Evolutionary conservation across 2,329 filamentous ascomycete species (phyloP).

Genomic region (Alternaria incomplexa): DNA sequence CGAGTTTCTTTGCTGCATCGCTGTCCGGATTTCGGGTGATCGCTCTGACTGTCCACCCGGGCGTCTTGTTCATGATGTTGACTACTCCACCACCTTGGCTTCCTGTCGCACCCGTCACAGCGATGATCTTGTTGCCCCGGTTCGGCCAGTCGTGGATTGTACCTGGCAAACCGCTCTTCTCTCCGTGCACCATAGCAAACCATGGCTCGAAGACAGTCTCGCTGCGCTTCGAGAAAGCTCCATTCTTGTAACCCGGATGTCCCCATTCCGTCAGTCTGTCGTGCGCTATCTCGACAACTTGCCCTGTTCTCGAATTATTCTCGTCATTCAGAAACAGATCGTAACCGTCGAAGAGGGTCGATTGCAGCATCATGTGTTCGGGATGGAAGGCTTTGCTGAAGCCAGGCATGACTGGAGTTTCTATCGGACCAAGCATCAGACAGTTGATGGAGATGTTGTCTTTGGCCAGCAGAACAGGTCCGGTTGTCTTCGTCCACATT

Average conservation of each 20-base stretch:
- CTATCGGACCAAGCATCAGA: slow-evolving; percentile 57
- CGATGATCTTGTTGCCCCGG: slow-evolving; percentile 26
- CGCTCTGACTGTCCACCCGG: slow-evolving; percentile 32
- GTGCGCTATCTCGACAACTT: slow-evolving; percentile 53
- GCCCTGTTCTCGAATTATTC: slow-evolving; percentile 47
- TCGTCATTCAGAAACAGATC: slow-evolving; percentile 52
- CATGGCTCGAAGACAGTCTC: slow-evolving; percentile 57
- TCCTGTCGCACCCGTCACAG: slow-evolving; percentile 38
- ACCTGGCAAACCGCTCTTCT: slow-evolving; percentile 50
- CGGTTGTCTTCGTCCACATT: slow-evolving; percentile 35
- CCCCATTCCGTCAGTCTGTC: slow-evolving; percentile 48
- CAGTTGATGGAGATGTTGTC: slow-evolving; percentile 59
- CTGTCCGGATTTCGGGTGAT: slow-evolving; percentile 27
- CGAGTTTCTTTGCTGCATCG: slow-evolving; percentile 29
- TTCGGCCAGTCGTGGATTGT: slow-evolving; percentile 38
- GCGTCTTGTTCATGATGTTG: slow-evolving; percentile 30
- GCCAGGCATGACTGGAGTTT: slow-evolving; percentile 52
- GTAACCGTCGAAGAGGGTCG: slow-evolving; percentile 55
- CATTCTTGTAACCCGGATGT: slow-evolving; percentile 50
- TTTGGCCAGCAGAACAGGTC: slow-evolving; percentile 38
- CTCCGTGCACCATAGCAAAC: slow-evolving; percentile 53
- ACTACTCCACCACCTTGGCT: slow-evolving; percentile 35
- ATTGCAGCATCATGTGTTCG: slow-evolving; percentile 45
- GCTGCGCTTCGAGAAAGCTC: slow-evolving; percentile 49
- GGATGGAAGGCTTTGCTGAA: slow-evolving; percentile 31